phyloP scores from a whole-genome alignment of 1,284 basidiomycete species.

The Ustilago lituana region DNA sequence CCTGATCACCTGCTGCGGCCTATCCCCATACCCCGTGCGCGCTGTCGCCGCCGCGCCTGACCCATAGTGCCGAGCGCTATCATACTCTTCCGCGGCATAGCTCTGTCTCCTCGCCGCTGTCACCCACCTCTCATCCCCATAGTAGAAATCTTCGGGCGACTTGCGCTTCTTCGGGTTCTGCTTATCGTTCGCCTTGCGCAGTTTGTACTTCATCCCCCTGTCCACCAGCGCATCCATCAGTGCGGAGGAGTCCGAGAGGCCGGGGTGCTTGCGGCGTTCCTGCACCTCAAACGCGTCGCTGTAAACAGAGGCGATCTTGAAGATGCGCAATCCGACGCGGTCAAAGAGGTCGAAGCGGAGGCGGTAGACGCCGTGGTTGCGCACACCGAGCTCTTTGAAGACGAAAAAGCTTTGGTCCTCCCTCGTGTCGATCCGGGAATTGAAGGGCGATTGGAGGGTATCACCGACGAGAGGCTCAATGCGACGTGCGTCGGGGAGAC shows the following conservation, averaged over 20 bases:
- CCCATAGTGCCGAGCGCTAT: background rate
- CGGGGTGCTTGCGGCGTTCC: slow-evolving; percentile 39
- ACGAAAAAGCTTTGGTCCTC: slow-evolving; percentile 54
- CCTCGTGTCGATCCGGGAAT: slow-evolving; percentile 42
- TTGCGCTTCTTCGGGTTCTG: slow-evolving; percentile 40
- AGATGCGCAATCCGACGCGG: slow-evolving; percentile 27
- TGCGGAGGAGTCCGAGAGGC: slow-evolving; percentile 17
- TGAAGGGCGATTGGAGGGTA: slow-evolving; percentile 39
- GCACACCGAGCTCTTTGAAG: slow-evolving; percentile 55
- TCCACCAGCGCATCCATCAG: slow-evolving; percentile 47
- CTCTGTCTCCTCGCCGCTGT: slow-evolving; percentile 20
- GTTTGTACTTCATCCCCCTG: slow-evolving; percentile 44
- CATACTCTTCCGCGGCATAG: slow-evolving; percentile 30
- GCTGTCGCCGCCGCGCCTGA: no score
- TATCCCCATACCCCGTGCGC: slow-evolving; percentile 1
- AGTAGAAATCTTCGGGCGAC: slow-evolving; percentile 34
- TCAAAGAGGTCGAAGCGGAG: slow-evolving; percentile 53
- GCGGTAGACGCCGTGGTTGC: slow-evolving; percentile 42
- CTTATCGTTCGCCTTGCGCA: slow-evolving; percentile 37
- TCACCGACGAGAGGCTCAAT: slow-evolving; percentile 41
- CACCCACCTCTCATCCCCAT: slow-evolving; percentile 21
- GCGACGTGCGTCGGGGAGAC: slow-evolving; percentile 24
- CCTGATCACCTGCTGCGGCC: slow-evolving; percentile 10
- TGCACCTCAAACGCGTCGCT: slow-evolving; percentile 46
- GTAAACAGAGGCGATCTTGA: slow-evolving; percentile 38